These are phyloP conservation scores for Kazachstania psychrophila DNA, from an alignment of 805 yeast genomes.

Conservation along the genomic window DNA sequence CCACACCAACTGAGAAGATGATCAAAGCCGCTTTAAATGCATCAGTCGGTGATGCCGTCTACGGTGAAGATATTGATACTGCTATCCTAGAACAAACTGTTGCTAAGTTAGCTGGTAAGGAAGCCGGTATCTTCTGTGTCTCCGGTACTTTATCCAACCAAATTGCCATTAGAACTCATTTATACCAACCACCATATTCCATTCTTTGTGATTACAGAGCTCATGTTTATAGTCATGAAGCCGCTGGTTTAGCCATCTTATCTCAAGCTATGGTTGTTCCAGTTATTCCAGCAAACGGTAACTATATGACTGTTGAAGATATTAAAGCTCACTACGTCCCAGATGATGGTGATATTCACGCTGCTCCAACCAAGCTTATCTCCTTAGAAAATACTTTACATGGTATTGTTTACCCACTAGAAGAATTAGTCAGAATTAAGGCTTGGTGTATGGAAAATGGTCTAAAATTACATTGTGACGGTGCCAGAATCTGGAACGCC, in stretches of 20 bases:
- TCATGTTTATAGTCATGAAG: constrained; percentile 77
- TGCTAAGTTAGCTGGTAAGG: constrained; percentile 64
- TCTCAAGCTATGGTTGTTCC: constrained; percentile 90
- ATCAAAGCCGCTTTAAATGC: constrained; percentile 47
- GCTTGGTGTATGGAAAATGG: constrained; percentile 55
- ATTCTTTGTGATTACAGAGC: constrained; percentile 78
- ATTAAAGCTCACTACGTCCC: constrained; percentile 50
- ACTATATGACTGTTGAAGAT: constrained; percentile 72
- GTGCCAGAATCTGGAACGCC: constrained; percentile 96
- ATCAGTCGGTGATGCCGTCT: constrained; percentile 78
- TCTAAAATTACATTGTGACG: constrained; percentile 73
- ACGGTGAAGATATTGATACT: constrained; percentile 72
- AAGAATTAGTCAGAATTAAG: constrained; percentile 63
- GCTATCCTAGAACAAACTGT: constrained; percentile 52
- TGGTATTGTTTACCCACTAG: constrained; percentile 73
- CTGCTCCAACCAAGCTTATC: constrained; percentile 77
- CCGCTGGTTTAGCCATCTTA: constrained; percentile 82
- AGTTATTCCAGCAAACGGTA: constrained; percentile 67
- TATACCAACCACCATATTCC: constrained; percentile 68
- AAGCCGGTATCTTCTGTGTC: constrained; percentile 72
- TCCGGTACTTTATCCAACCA: constrained; percentile 91
- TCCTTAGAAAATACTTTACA: constrained; percentile 84
- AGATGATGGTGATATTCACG: constrained; percentile 75
- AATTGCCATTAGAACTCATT: constrained; percentile 65
- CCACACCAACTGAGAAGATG: constrained; percentile 76